Evolutionary conservation across 768 basidiomycete genomes (phyloP).

Genomic region (Hemileccinum impolitum): DNA sequence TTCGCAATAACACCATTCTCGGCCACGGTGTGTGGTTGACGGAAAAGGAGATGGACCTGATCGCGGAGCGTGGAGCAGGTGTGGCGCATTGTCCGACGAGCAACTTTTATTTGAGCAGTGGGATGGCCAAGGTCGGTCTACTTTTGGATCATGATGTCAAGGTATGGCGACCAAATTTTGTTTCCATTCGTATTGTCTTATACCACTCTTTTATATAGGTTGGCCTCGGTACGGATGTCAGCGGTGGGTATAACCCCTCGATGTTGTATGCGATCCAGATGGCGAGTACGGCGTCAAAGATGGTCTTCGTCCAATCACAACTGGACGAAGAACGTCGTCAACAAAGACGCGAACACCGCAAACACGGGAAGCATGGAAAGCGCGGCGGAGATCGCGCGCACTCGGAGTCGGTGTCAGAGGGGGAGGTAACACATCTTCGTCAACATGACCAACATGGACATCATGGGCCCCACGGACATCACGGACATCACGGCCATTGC

Average conservation of each 20-base stretch:
- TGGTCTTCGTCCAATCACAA: conserved; percentile 50
- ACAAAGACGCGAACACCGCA: neutral
- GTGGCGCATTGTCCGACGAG: conserved; percentile 93
- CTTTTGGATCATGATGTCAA: conserved; percentile 86
- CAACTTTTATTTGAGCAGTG: conserved; percentile 88
- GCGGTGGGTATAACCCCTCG: conserved; percentile 82
- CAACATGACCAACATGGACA: neutral
- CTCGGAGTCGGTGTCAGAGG: no score
- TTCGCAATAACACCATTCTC: conserved; percentile 77
- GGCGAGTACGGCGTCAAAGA: conserved; percentile 78
- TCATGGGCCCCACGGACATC: neutral
- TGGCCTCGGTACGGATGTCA: conserved; percentile 91
- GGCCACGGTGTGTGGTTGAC: conserved; percentile 85
- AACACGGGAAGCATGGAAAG: neutral
- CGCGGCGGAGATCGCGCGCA: no score
- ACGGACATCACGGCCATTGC: neutral
- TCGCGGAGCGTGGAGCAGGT: conserved; percentile 63
- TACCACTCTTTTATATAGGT: conserved; percentile 46
- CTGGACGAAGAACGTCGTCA: neutral
- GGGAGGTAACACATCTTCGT: no score
- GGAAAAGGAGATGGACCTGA: conserved; percentile 67
- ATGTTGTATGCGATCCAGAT: conserved; percentile 74
- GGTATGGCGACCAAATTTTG: conserved; percentile 37
- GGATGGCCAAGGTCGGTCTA: conserved; percentile 73
- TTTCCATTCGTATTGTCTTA: no score